These are phyloP conservation scores for Perkinsus olseni DNA, from an alignment of 169 alveolate species.

Conservation along the genomic window DNA sequence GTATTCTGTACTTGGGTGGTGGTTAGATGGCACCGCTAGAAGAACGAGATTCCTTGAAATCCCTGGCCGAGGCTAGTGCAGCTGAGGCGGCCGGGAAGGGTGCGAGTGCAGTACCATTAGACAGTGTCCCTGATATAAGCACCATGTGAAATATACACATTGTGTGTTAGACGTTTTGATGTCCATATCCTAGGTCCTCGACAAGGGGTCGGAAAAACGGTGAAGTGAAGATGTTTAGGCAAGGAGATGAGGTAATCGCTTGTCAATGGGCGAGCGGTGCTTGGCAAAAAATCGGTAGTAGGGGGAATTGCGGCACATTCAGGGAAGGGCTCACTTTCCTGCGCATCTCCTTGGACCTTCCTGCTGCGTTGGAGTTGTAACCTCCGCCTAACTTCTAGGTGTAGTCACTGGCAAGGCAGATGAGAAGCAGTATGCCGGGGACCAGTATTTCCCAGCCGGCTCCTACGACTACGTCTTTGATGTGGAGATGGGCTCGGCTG, in stretches of 20 bases:
- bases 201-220: slow-evolving; percentile 64
- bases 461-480: slow-evolving; percentile 74
- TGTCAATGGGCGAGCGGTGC: slow-evolving; percentile 60
- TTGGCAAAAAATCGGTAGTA: slow-evolving; percentile 78
- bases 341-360: no score
- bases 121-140: slow-evolving; percentile 38
- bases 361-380: no score
- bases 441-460: slow-evolving; percentile 61
- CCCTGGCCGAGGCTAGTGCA: slow-evolving; percentile 31
- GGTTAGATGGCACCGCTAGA: slow-evolving; percentile 44
- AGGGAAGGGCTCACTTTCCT: no score
- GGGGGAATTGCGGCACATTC: slow-evolving; percentile 33
- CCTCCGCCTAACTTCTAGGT: slow-evolving; percentile 28
- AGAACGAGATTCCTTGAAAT: slow-evolving; percentile 50
- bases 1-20: neutral
- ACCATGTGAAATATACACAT: slow-evolving; percentile 36
- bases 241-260: slow-evolving; percentile 62
- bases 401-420: slow-evolving; percentile 18
- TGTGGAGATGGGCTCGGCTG: slow-evolving; percentile 57
- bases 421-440: slow-evolving; percentile 66
- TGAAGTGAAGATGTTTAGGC: slow-evolving; percentile 63
- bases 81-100: slow-evolving; percentile 25
- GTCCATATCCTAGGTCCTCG: neutral
- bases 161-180: neutral
- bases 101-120: slow-evolving; percentile 41